Conservation (phyloP, 2,329 filamentous ascomycete species). For the Botrytis galanthina region DNA sequence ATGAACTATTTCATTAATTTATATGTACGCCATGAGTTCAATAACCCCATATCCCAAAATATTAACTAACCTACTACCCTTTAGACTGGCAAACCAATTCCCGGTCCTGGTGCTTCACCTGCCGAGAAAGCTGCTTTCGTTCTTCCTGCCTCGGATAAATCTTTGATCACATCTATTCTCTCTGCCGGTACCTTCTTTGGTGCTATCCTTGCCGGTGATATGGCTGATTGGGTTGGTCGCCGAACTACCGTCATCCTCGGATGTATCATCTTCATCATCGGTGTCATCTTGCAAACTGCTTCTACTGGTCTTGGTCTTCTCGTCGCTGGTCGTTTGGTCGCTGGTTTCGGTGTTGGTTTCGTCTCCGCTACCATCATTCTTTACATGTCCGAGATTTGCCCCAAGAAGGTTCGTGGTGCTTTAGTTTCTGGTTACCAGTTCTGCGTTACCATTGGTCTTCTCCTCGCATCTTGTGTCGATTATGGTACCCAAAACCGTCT, state of each 20-base stretch:
- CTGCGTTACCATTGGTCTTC: constrained; percentile 75
- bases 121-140: constrained; percentile 29
- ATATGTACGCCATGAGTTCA: constrained; percentile 26
- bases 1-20: constrained; percentile 46
- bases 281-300: constrained; percentile 62
- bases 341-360: constrained; percentile 77
- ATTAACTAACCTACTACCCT: background rate
- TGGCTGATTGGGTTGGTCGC: constrained; percentile 72
- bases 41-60: constrained; percentile 16
- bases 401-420: constrained; percentile 72
- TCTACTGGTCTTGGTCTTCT: constrained; percentile 46
- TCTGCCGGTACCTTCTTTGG: constrained; percentile 79
- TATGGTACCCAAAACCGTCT: constrained; percentile 64
- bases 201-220: constrained; percentile 72
- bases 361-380: constrained; percentile 77
- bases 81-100: constrained; percentile 28
- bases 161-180: constrained; percentile 66
- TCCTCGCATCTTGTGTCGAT: constrained; percentile 71
- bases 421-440: constrained; percentile 83
- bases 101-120: constrained; percentile 21
- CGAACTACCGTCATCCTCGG: constrained; percentile 63
- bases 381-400: constrained; percentile 65
- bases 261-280: constrained; percentile 67
- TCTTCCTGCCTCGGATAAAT: constrained; percentile 50
- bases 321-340: constrained; percentile 67